phyloP scores from a whole-genome alignment of 2,329 filamentous ascomycete species.

The Aspergillus sojae region DNA sequence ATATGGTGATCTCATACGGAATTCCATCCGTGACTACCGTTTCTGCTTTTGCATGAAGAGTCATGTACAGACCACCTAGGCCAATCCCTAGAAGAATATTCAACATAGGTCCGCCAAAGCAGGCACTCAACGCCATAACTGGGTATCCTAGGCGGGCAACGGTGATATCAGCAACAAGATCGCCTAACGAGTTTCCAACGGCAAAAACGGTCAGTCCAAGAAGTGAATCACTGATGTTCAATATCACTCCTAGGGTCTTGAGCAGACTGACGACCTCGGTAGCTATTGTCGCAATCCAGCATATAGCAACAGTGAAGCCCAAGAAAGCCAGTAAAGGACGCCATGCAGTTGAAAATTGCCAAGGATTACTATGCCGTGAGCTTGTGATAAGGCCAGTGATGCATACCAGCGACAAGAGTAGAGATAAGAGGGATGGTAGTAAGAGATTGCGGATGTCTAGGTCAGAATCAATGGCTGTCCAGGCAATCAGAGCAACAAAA shows the following conservation, averaged over 20 bases:
- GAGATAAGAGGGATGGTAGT: constrained; percentile 62
- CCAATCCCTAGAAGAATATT: constrained; percentile 96
- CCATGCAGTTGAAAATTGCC: constrained; percentile 65
- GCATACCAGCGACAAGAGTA: constrained; percentile 69
- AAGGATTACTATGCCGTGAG: constrained; percentile 58
- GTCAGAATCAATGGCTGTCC: constrained; percentile 59
- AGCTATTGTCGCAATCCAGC: constrained; percentile 95
- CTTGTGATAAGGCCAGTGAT: constrained; percentile 68
- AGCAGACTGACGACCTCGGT: constrained; percentile 94
- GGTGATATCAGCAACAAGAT: constrained; percentile 92
- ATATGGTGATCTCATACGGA: constrained; percentile 81
- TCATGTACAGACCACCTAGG: constrained; percentile 87
- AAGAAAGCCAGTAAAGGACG: constrained; percentile 81
- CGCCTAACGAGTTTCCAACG: constrained; percentile 91
- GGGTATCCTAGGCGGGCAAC: constrained; percentile 91
- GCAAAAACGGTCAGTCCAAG: constrained; percentile 94
- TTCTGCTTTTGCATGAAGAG: constrained; percentile 56
- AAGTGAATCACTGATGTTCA: constrained; percentile 92
- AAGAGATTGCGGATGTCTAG: constrained; percentile 56
- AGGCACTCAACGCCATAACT: constrained; percentile 92
- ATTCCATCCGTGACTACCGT: constrained; percentile 31
- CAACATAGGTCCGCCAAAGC: constrained; percentile 97
- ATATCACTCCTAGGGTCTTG: constrained; percentile 87
- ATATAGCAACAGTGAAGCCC: constrained; percentile 87
- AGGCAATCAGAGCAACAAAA: constrained; percentile 77